A percentile compares a stretch with the other conserved stretches of the same genome.
phyloP scores from a whole-genome alignment of 805 yeast genomes.

The Pichia membranifaciens region DNA sequence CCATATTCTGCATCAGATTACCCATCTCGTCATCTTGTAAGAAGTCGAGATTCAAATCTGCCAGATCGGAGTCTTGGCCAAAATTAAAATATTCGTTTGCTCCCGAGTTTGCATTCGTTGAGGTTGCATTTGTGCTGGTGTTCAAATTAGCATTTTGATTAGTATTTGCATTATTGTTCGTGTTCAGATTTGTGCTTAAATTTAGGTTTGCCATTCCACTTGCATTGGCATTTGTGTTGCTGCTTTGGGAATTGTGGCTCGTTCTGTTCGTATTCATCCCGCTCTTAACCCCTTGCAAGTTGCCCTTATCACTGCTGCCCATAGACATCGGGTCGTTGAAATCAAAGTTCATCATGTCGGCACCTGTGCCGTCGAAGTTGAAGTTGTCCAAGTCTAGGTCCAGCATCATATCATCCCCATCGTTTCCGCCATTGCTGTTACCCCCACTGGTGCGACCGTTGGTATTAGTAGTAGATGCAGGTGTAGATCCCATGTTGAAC shows the following conservation, averaged over 20 bases:
- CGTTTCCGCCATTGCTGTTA: not conserved
- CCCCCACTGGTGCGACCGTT: not conserved
- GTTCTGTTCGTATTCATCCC: not conserved
- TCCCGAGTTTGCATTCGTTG: conserved; percentile 2
- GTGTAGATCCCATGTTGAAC: not conserved
- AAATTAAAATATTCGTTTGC: conserved; percentile 10
- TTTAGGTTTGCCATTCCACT: conserved; percentile 5
- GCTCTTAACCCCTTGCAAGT: not conserved
- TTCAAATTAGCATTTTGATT: not conserved
- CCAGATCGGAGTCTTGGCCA: conserved; percentile 18
- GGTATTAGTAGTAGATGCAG: not conserved
- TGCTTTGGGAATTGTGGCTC: not conserved
- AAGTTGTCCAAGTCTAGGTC: conserved; percentile 27
- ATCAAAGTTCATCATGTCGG: conserved; percentile 4
- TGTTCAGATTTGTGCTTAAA: conserved; percentile 2
- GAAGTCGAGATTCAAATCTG: conserved; percentile 26
- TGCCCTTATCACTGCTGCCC: not conserved
- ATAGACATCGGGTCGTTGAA: conserved; percentile 1
- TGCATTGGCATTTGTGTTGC: conserved; percentile 4
- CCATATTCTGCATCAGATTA: conserved; percentile 11
- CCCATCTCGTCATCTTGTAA: conserved; percentile 15
- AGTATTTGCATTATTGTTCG: conserved; percentile 1
- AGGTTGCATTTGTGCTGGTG: not conserved
- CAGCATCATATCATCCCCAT: conserved; percentile 23
- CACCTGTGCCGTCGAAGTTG: conserved; percentile 16